phyloP scores from a whole-genome alignment of 176 grass and related monocot genomes.

The Areca catechu region DNA sequence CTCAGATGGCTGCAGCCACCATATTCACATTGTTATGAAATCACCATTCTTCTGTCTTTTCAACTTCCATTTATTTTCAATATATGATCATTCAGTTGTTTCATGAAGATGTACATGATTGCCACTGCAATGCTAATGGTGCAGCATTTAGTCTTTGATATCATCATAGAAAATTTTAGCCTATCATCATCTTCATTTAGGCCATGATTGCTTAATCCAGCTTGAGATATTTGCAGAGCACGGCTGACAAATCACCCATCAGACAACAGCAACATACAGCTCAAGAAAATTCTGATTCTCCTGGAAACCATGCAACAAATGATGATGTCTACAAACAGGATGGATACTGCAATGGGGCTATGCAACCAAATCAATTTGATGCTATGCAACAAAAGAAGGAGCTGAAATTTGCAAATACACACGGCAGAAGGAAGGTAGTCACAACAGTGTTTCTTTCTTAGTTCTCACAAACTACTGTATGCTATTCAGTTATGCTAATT shows the following conservation, averaged over 20 bases:
- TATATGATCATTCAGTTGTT: too few species aligned
- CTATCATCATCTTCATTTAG: too few species aligned
- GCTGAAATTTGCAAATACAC: conserved; percentile 28
- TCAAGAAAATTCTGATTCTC: conserved; percentile 39
- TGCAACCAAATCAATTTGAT: conserved; percentile 39
- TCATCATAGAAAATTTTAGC: too few species aligned
- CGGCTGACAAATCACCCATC: conserved; percentile 31
- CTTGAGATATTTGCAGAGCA: conserved; percentile 22
- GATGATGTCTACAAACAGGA: conserved; percentile 28
- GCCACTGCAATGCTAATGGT: too few species aligned
- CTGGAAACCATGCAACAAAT: conserved; percentile 15
- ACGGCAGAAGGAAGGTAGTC: conserved; percentile 16
- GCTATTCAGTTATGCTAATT: too few species aligned
- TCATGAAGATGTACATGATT: too few species aligned
- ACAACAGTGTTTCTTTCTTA: neutral
- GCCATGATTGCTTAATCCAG: conserved; percentile 15
- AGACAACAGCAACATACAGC: conserved; percentile 34
- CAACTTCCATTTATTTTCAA: too few species aligned
- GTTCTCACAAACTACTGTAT: neutral
- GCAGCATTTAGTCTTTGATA: too few species aligned
- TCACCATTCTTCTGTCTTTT: too few species aligned
- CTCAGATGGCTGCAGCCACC: too few species aligned
- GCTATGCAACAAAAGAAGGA: conserved; percentile 27
- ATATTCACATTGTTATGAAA: too few species aligned
- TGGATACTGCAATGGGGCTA: conserved; percentile 41